Base-by-base conservation (phyloP, 2,329 filamentous ascomycete genomes). In the Fusarium tjaetaba region DNA sequence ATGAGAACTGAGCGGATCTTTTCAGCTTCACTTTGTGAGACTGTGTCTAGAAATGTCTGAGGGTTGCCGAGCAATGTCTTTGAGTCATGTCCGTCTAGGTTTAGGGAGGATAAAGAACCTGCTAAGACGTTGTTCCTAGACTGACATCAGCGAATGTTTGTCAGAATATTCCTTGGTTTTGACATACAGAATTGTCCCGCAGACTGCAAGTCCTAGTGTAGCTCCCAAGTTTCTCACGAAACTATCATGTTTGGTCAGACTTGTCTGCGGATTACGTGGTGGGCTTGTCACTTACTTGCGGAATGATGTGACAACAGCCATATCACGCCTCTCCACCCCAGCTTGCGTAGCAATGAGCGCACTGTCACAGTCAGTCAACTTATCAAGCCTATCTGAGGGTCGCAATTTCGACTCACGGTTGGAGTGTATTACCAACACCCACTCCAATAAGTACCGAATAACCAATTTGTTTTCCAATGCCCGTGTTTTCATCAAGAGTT, bases 271-370 rank as follows among this genome's bases (percentile, higher is more conserved):
- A 6, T 9, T 55, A 41, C 16, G 24, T 2, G 15, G 18, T 38
- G 48, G 8, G 4, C 8, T 7, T 28, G 18, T 11, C 10, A 75
- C 82, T 73, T 72, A 84, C 83, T 85, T 85, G 60, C 83, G 76
- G 52, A 84, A 85, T 9, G 82, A 84, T n/a, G 82, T 85, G 8
- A 84, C 82, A 42, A 84, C 79, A 5, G 83, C 83, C 83, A 85
- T 85, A 39, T 85, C 82, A 5, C 80, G 76, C 46, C 83, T 76
- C 84, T 89, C 86, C 76, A 91, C 81, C 80, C 89, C 76, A 81
- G 88, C 80, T 82, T 91, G 84, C 82, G 90, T 81, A 80, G 89
- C 80, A 84, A 91, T 83, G 42, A 85, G 71, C n/a, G 83, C 80
- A 22, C 83, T 84, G 24, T 60, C 32, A 8, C 28, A 51, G n/a